Conservation (phyloP, 352 stramenopile species). For the Phytophthora vignae region DNA sequence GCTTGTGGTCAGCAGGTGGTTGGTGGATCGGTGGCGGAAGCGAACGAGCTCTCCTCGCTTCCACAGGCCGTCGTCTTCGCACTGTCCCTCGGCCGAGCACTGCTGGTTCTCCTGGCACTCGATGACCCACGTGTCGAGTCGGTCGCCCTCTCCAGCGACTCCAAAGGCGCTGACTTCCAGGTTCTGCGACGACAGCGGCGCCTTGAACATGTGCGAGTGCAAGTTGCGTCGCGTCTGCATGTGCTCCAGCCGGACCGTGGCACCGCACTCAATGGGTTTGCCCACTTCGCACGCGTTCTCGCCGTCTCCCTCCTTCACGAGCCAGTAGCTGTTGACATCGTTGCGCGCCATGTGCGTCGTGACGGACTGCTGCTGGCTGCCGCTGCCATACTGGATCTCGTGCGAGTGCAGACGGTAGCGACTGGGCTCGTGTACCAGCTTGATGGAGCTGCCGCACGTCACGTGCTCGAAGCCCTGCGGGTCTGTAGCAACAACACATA, state of each 20-base stretch:
- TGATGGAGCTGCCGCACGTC: conserved; percentile 87
- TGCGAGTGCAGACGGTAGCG: conserved; percentile 88
- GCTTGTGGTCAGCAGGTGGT: conserved; percentile 61
- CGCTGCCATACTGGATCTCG: conserved; percentile 81
- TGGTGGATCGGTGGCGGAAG: conserved; percentile 65
- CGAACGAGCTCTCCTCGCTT: conserved; percentile 80
- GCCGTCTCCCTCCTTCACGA: conserved; percentile 82
- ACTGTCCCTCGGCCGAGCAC: conserved; percentile 73
- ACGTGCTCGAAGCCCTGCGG: conserved; percentile 81
- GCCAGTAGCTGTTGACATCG: conserved; percentile 89
- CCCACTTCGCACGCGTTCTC: conserved; percentile 54
- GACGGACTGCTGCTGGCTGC: conserved; percentile 84
- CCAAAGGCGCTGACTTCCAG: conserved; percentile 85
- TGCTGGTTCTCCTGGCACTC: conserved; percentile 79
- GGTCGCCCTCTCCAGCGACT: conserved; percentile 79
- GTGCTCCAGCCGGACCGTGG: conserved; percentile 79
- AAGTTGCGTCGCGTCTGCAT: conserved; percentile 79
- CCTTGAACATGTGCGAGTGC: conserved; percentile 78
- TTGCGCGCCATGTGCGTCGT: conserved; percentile 75
- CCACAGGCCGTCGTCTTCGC: conserved; percentile 77
- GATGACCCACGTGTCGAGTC: conserved; percentile 76
- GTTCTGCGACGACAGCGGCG: conserved; percentile 66
- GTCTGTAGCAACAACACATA: conserved; percentile 43
- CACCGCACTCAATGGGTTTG: conserved; percentile 67
- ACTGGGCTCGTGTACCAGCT: conserved; percentile 77